Conservation (phyloP, 2,329 filamentous ascomycete species). For the Alternaria rosae region DNA sequence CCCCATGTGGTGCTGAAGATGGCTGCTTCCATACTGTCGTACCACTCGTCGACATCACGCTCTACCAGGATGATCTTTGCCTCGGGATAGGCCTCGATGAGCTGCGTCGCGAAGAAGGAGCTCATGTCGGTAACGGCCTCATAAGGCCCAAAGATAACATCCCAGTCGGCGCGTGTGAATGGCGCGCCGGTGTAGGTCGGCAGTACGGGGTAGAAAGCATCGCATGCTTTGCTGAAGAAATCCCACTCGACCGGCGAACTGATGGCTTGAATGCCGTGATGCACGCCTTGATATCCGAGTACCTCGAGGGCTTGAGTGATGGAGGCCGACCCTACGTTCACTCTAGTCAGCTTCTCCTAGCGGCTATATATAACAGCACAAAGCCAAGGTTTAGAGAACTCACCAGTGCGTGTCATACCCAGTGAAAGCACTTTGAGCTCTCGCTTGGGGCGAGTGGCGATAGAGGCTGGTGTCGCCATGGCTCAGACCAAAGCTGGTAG, state of each 20-base stretch:
- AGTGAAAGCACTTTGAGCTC: constrained; percentile 9
- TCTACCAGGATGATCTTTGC: constrained; percentile 38
- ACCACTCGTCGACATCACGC: constrained; percentile 31
- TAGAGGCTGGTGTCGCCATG: neutral
- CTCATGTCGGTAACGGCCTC: constrained; percentile 42
- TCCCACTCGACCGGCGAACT: constrained; percentile 10
- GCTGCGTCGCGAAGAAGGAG: constrained; percentile 25
- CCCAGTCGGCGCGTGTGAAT: constrained; percentile 52
- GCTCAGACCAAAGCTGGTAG: neutral
- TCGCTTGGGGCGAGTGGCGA: constrained; percentile 1
- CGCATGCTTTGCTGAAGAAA: constrained; percentile 5
- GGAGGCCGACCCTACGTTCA: constrained; percentile 5
- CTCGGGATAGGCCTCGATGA: constrained; percentile 38
- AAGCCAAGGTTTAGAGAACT: neutral
- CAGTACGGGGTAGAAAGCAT: constrained; percentile 6
- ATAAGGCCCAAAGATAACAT: constrained; percentile 54
- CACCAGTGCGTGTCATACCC: constrained; percentile 10
- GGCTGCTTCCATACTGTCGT: constrained; percentile 24
- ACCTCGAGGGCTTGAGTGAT: constrained; percentile 12
- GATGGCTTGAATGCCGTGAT: constrained; percentile 9
- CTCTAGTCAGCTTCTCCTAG: neutral
- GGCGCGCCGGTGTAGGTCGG: constrained; percentile 10
- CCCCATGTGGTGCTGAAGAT: constrained; percentile 17
- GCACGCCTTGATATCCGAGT: constrained; percentile 8
- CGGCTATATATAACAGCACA: neutral